These are phyloP conservation scores for Yarrowia phangngaensis DNA, from an alignment of 805 yeast species.

Conservation along the genomic window DNA sequence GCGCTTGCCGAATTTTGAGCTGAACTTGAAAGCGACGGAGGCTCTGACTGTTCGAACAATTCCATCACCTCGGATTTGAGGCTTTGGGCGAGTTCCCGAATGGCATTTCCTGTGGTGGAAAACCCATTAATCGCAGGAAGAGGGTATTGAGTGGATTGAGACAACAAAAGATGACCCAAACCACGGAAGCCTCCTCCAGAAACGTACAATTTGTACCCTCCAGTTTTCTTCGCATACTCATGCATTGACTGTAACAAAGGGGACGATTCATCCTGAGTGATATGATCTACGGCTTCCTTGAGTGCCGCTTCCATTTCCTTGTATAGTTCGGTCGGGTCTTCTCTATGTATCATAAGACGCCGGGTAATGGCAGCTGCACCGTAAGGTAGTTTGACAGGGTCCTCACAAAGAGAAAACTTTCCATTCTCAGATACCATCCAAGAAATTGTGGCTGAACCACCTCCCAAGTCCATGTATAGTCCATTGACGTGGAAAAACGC, in stretches of 20 bases:
- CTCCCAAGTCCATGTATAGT: slow-evolving; percentile 68
- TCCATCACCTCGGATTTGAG: slow-evolving; percentile 40
- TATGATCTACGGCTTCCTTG: slow-evolving; percentile 48
- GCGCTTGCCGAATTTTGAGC: slow-evolving; percentile 19
- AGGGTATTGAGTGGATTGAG: slow-evolving; percentile 55
- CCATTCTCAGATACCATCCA: slow-evolving; percentile 63
- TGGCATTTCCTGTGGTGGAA: slow-evolving; percentile 53
- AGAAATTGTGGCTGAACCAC: slow-evolving; percentile 64
- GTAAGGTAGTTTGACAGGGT: slow-evolving; percentile 64
- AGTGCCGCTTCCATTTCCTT: slow-evolving; percentile 54
- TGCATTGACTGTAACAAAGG: slow-evolving; percentile 36
- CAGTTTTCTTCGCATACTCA: slow-evolving; percentile 50
- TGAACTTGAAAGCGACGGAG: slow-evolving; percentile 15
- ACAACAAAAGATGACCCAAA: slow-evolving; percentile 57
- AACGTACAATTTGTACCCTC: slow-evolving; percentile 61
- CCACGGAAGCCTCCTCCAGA: slow-evolving; percentile 77
- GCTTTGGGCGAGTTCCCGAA: slow-evolving; percentile 41
- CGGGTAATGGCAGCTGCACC: slow-evolving; percentile 68
- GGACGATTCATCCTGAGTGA: slow-evolving; percentile 49
- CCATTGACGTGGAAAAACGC: slow-evolving; percentile 66
- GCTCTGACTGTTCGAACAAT: slow-evolving; percentile 20
- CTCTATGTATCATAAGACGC: slow-evolving; percentile 45
- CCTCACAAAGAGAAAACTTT: slow-evolving; percentile 50
- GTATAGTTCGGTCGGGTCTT: slow-evolving; percentile 48
- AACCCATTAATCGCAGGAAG: slow-evolving; percentile 68